A percentile compares a stretch with the other conserved stretches of the same genome.
phyloP scores from a whole-genome alignment of 2,329 filamentous ascomycete species.

The Arthroderma uncinatum region DNA sequence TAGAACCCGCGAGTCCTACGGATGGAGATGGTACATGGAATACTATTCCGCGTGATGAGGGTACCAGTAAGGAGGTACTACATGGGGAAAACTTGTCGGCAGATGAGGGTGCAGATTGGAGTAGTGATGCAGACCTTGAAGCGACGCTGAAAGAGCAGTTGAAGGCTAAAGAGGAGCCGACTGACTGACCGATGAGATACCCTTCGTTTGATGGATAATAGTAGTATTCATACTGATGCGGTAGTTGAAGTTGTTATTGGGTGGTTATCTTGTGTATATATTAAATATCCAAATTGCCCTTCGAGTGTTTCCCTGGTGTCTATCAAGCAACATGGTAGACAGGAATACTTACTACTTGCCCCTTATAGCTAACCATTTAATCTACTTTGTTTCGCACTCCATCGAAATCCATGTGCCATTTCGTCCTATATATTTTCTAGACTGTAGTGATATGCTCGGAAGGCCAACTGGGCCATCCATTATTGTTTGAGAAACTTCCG shows the following conservation, averaged over 20 bases:
- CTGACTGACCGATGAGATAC: background rate
- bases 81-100: slow-evolving; percentile 5
- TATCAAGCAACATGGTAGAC: too few relatives aligned
- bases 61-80: background rate
- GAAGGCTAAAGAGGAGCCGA: background rate
- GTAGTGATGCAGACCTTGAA: background rate
- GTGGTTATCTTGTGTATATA: too few relatives aligned
- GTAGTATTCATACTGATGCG: background rate
- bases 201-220: background rate
- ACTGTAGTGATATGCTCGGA: too few relatives aligned
- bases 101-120: slow-evolving; percentile 5
- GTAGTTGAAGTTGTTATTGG: background rate
- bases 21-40: background rate
- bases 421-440: too few relatives aligned
- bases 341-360: too few relatives aligned
- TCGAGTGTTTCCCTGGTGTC: too few relatives aligned
- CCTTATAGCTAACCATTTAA: too few relatives aligned
- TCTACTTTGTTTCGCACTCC: too few relatives aligned
- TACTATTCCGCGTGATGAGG: slow-evolving; percentile 4
- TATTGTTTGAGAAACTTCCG: too few relatives aligned
- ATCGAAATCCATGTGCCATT: too few relatives aligned
- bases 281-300: too few relatives aligned
- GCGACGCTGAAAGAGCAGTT: background rate
- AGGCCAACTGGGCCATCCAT: too few relatives aligned
- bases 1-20: background rate